phyloP scores from a whole-genome alignment of 805 yeast species.

The Kuraishia capsulata region DNA sequence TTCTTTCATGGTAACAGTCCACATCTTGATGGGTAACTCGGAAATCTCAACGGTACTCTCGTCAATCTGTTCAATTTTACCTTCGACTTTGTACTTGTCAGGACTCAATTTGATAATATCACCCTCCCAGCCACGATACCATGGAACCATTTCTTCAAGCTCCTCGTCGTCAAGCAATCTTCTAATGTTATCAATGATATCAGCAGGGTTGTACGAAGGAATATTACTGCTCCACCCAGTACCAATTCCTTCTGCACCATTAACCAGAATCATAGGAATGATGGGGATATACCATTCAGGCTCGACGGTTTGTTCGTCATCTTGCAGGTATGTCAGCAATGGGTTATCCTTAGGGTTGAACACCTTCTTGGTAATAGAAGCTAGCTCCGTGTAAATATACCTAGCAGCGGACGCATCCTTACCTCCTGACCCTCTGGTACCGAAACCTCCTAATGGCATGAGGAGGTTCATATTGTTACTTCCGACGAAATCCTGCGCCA shows the following conservation, averaged over 20 bases:
- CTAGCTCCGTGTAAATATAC: slow-evolving; percentile 84
- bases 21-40: slow-evolving; percentile 84
- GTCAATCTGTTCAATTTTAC: slow-evolving; percentile 74
- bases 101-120: slow-evolving; percentile 49
- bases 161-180: slow-evolving; percentile 68
- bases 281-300: slow-evolving; percentile 94
- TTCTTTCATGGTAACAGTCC: slow-evolving; percentile 91
- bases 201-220: slow-evolving; percentile 84
- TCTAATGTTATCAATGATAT: slow-evolving; percentile 66
- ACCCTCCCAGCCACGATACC: slow-evolving; percentile 97
- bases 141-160: slow-evolving; percentile 69
- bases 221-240: slow-evolving; percentile 97
- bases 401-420: slow-evolving; percentile 98
- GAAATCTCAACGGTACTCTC: slow-evolving; percentile 78
- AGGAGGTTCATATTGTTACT: slow-evolving; percentile 79
- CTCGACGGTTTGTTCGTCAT: slow-evolving; percentile 89
- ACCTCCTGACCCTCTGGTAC: slow-evolving; percentile 95
- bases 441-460: slow-evolving; percentile 91
- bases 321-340: slow-evolving; percentile 70
- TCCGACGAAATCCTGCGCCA: slow-evolving; percentile 94
- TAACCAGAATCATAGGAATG: slow-evolving; percentile 90
- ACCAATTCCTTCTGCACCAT: slow-evolving; percentile 97
- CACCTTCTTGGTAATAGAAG: slow-evolving; percentile 62
- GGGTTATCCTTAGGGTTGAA: slow-evolving; percentile 79
- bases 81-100: slow-evolving; percentile 72